Conservation (phyloP, 73 alveolate species). For the Paramecium tetraurelia region DNA sequence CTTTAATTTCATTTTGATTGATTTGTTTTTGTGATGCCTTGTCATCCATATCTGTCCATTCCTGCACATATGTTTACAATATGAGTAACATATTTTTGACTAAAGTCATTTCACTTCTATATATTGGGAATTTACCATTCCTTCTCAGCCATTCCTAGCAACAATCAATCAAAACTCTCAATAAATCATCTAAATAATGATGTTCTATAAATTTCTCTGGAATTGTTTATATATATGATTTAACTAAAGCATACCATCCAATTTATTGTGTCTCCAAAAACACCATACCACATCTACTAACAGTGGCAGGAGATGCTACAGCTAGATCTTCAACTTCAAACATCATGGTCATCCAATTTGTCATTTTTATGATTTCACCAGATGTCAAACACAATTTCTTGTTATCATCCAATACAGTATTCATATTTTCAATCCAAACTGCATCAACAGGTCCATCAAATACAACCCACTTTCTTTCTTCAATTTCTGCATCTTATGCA, state of each 20-base stretch:
- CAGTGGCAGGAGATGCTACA: slow-evolving; percentile 99
- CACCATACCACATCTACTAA: slow-evolving; percentile 99
- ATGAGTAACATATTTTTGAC: slow-evolving; percentile 29
- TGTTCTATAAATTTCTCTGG: background rate
- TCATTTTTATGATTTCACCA: slow-evolving; percentile 96
- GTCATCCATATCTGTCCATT: slow-evolving; percentile 71
- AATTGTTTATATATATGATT: slow-evolving; percentile 21
- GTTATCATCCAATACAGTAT: slow-evolving; percentile 95
- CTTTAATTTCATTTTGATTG: slow-evolving; percentile 88
- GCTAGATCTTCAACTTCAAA: slow-evolving; percentile 99
- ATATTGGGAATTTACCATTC: slow-evolving; percentile 74
- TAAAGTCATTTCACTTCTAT: slow-evolving; percentile 58
- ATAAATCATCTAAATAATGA: background rate
- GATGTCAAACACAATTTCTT: slow-evolving; percentile 85
- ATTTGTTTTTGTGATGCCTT: slow-evolving; percentile 11
- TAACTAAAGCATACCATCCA: slow-evolving; percentile 66
- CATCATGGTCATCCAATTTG: slow-evolving; percentile 97
- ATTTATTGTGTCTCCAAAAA: slow-evolving; percentile 94
- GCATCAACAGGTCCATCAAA: slow-evolving; percentile 98
- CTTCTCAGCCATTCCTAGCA: slow-evolving; percentile 44
- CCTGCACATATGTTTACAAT: slow-evolving; percentile 61
- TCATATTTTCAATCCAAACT: slow-evolving; percentile 96
- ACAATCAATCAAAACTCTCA: slow-evolving; percentile 41
- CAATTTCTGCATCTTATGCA: slow-evolving; percentile 83
- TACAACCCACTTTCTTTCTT: slow-evolving; percentile 88